Base-by-base conservation (phyloP, 2,329 filamentous ascomycete species). In the Tolypocladium endophyticum region DNA sequence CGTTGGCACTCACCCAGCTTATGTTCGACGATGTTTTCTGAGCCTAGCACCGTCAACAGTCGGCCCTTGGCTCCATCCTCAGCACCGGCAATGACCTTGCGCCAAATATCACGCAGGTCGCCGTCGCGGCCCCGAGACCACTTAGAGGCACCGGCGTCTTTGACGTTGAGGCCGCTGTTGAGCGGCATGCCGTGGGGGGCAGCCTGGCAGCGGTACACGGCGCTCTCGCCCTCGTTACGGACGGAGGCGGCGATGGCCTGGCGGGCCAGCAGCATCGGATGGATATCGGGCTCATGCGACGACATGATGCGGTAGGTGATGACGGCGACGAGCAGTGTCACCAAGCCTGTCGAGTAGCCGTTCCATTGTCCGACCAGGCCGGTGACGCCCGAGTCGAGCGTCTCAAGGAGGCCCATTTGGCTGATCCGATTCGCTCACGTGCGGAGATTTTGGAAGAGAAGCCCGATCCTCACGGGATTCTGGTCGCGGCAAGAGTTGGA, bases 31-130 rank as follows among this genome's bases (percentile, higher is more conserved):
- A 92, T 79, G 63, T 87, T 85, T 68, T 90, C 83, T 61, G 82
- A 87, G 61, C 92, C 94, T 59, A 90, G 78, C 33, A 96, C 87
- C 1, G 90, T 96, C 71, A 90, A 77, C 61, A 97, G 81, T 67
- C 85, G 86, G 61, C 89, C 89, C 64, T 85, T 86, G 47, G 82
- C 82, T 38, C 86, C 87, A 54, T 87, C 83, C 41, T 86, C 84
- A 59, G 86, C 82, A 39, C 71, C 90, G 59, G 79, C 79, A 12
- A 87, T 79, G 50, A 86, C 88, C 68, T 83, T 83, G 63, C 87
- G 85, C 94, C 94, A 99, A 60, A 99, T 80, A 73, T 99, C 93
- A 59, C 93, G 84, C 64, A 99, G 77, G 68, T 99, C 93, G 53
- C 94, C 94, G 72, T 96, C 87, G 59, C 89, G 86, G 56, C 93